Base-by-base conservation (phyloP, 2,329 filamentous ascomycete species). In the Xylariomycetidae sp. region DNA sequence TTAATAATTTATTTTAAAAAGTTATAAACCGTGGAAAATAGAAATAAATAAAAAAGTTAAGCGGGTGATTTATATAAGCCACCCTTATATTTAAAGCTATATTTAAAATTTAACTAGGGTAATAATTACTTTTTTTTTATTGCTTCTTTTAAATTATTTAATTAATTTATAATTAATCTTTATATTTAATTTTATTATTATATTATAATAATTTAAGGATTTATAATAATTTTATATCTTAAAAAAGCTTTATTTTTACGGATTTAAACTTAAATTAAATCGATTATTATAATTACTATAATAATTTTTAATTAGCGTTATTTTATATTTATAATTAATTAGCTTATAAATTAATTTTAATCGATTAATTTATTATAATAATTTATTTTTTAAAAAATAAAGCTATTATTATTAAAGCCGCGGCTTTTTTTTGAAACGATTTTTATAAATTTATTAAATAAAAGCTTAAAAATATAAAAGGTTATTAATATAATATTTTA, bases 81-180 rank as follows among this genome's bases (percentile, higher is more conserved):
- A 8, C 12, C 15, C 15, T 14, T 8, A 8, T 27, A 27, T 9
- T n/a, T n/a, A 27, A 27, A 27, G 13, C 25, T 27, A n/a, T 27
- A 27, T n/a, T 7, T 8, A n/a, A n/a, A n/a, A n/a, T n/a, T n/a
- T n/a, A 27, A 8, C 12, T 7, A 27, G 6, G 15, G 15, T 9
- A 8, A 27, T n/a, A 27, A 14, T 14, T n/a, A 23, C 8, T n/a
- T 8, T n/a, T 23, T 23, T 23, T 23, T 23, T 8, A 8, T 8
- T 8, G n/a, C n/a, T n/a, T 8, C 8, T 8, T 8, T 23, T 23
- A 8, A 23, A 23, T 23, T 23, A 8, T n/a, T 8, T n/a, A 8
- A 23, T 8, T 23, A 23, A 14, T 10, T 27, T 27, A 27, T 27
- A 27, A 27, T 27, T 27, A 27, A 27, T n/a, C 12, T 14, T n/a